phyloP scores from a whole-genome alignment of 2,329 filamentous ascomycete genomes.

The Fusarium sororula region DNA sequence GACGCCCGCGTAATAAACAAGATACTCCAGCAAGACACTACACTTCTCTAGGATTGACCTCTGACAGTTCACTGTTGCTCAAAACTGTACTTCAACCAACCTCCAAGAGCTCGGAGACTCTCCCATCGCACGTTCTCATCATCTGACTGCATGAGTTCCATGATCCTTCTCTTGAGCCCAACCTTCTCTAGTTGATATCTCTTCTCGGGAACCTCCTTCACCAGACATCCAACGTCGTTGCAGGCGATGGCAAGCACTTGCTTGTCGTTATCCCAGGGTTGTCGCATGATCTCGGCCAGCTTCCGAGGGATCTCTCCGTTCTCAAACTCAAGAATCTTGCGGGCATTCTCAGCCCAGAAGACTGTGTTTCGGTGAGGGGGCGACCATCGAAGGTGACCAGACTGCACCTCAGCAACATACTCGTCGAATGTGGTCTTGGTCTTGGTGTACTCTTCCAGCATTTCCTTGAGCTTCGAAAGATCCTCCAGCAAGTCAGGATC shows the following conservation, averaged over 20 bases:
- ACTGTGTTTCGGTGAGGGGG: conserved; percentile 86
- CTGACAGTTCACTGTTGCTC: conserved; percentile 49
- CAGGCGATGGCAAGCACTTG: conserved; percentile 92
- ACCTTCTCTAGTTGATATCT: conserved; percentile 81
- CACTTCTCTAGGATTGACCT: conserved; percentile 4
- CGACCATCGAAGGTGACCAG: conserved; percentile 91
- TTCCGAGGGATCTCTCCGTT: conserved; percentile 81
- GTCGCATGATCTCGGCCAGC: conserved; percentile 82
- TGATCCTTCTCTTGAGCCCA: conserved; percentile 85
- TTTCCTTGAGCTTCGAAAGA: conserved; percentile 67
- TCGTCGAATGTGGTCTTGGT: conserved; percentile 85
- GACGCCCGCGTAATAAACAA: conserved; percentile 39
- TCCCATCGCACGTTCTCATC: conserved; percentile 94
- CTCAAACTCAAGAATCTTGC: conserved; percentile 84
- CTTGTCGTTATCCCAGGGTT: conserved; percentile 80
- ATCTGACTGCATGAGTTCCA: conserved; percentile 91
- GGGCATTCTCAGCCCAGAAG: conserved; percentile 93
- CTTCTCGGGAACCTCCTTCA: conserved; percentile 89
- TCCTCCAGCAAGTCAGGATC: conserved; percentile 73
- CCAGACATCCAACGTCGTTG: conserved; percentile 88
- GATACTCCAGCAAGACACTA: conserved; percentile 25
- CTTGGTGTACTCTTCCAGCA: conserved; percentile 73
- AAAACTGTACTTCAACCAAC: conserved; percentile 72
- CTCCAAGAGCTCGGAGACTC: conserved; percentile 81
- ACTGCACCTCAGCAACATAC: conserved; percentile 85